phyloP scores from a whole-genome alignment of 2,329 filamentous ascomycete genomes.

The Apiospora marii region DNA sequence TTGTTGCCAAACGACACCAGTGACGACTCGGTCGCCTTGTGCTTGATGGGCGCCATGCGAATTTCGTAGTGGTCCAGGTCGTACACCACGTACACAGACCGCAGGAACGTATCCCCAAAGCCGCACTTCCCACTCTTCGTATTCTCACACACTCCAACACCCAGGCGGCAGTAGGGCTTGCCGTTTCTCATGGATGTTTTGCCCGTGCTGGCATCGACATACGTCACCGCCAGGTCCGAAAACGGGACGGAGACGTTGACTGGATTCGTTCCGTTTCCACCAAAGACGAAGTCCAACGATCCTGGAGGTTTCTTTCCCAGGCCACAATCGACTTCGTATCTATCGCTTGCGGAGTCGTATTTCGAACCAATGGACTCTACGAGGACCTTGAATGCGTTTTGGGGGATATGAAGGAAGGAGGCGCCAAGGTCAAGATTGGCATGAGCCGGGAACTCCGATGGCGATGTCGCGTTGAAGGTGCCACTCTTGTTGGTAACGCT shows the following conservation, averaged over 20 bases:
- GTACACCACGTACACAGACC: slow-evolving; percentile 24
- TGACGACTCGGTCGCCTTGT: slow-evolving; percentile 21
- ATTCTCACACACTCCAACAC: slow-evolving; percentile 16
- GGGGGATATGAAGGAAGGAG: slow-evolving; percentile 20
- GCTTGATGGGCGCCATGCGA: slow-evolving; percentile 23
- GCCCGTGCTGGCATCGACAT: neutral
- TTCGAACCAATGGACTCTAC: neutral
- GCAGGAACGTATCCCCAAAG: slow-evolving; percentile 23
- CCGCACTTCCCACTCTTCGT: slow-evolving; percentile 13
- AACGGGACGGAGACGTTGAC: slow-evolving; percentile 19
- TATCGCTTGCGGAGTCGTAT: neutral
- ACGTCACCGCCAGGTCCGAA: slow-evolving; percentile 22
- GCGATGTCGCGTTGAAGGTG: slow-evolving; percentile 13
- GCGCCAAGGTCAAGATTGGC: slow-evolving; percentile 22
- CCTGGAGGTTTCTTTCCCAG: slow-evolving; percentile 1
- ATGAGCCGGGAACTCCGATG: slow-evolving; percentile 11
- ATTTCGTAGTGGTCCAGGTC: slow-evolving; percentile 23
- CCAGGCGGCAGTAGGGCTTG: slow-evolving; percentile 14
- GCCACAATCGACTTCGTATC: slow-evolving; percentile 19
- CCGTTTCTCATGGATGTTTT: neutral
- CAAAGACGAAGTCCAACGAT: slow-evolving; percentile 22
- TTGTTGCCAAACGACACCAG: slow-evolving; percentile 19
- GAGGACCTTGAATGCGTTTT: slow-evolving; percentile 7
- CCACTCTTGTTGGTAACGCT: slow-evolving; percentile 22
- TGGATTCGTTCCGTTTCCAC: slow-evolving; percentile 14